Evolutionary conservation across 1,284 basidiomycete species (phyloP).

Genomic region (Agaricales sp.): DNA sequence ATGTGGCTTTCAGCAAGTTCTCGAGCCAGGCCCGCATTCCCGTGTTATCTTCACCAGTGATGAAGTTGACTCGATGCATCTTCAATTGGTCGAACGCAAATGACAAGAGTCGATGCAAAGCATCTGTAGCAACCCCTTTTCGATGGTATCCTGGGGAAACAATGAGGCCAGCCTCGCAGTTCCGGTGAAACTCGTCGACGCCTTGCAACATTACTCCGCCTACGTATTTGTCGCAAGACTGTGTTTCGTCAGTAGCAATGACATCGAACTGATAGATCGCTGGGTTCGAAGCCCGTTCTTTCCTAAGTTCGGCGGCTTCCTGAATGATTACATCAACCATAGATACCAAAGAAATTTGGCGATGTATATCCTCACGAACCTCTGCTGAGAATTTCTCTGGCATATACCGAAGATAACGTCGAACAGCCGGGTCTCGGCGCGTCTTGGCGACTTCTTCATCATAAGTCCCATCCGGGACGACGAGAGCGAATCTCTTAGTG

Average conservation of each 20-base stretch:
- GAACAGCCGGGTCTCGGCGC: slow-evolving; percentile 26
- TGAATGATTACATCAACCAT: slow-evolving; percentile 11
- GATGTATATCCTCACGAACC: background rate
- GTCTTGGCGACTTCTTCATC: slow-evolving; percentile 24
- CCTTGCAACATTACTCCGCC: slow-evolving; percentile 11
- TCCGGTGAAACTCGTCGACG: slow-evolving; percentile 21
- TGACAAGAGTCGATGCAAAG: slow-evolving; percentile 26
- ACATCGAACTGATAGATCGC: slow-evolving; percentile 27
- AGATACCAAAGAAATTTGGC: background rate
- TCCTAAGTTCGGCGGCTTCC: slow-evolving; percentile 23
- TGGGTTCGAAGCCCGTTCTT: slow-evolving; percentile 22
- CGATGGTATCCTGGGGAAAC: slow-evolving; percentile 25
- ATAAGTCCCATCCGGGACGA: slow-evolving; percentile 23
- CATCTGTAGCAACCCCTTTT: slow-evolving; percentile 28
- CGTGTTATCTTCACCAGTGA: slow-evolving; percentile 27
- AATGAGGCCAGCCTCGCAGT: slow-evolving; percentile 33
- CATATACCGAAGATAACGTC: slow-evolving; percentile 27
- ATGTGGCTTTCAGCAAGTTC: slow-evolving; percentile 23
- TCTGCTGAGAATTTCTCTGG: slow-evolving; percentile 20
- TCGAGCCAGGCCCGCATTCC: slow-evolving; percentile 36
- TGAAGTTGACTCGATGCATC: slow-evolving; percentile 30
- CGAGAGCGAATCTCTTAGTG: slow-evolving; percentile 25
- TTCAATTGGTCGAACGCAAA: slow-evolving; percentile 29
- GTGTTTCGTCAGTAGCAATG: slow-evolving; percentile 18
- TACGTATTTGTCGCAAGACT: slow-evolving; percentile 9